Evolutionary conservation across 306 rosid genomes (phyloP).

Genomic region (Quercus glauca): DNA sequence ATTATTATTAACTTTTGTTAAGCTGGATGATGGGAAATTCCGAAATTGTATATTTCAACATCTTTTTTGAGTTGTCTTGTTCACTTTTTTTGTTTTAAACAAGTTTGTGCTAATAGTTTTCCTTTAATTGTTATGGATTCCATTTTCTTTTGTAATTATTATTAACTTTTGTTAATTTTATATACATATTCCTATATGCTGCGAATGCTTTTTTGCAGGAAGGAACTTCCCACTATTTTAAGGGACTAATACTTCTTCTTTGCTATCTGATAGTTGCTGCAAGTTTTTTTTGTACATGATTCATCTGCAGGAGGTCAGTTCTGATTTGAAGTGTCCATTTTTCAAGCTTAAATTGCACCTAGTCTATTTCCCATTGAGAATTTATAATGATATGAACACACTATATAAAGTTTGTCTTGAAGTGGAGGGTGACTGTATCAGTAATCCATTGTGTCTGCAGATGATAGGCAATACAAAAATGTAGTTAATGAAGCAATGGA

Average conservation of each 20-base stretch:
- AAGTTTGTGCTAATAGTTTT: not conserved
- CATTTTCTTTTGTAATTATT: not conserved
- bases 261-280: slow-evolving; percentile 86
- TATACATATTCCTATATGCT: not conserved
- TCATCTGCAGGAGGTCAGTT: slow-evolving; percentile 29
- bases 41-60: not conserved
- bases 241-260: slow-evolving; percentile 78
- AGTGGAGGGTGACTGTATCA: not conserved
- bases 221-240: slow-evolving; percentile 75
- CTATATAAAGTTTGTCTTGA: not conserved
- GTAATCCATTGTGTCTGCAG: slow-evolving; percentile 4
- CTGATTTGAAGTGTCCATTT: not conserved
- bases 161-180: not conserved
- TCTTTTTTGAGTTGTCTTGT: not conserved
- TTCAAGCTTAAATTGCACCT: not conserved
- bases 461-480: not conserved
- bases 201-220: slow-evolving; percentile 50
- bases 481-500: not conserved
- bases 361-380: not conserved
- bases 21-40: no score
- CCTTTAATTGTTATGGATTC: not conserved
- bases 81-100: not conserved
- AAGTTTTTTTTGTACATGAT: slow-evolving; percentile 75
- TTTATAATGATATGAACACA: not conserved
- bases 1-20: not conserved